These are phyloP conservation scores for Wallemia hederae DNA, from an alignment of 1,284 basidiomycete species.

Conservation along the genomic window DNA sequence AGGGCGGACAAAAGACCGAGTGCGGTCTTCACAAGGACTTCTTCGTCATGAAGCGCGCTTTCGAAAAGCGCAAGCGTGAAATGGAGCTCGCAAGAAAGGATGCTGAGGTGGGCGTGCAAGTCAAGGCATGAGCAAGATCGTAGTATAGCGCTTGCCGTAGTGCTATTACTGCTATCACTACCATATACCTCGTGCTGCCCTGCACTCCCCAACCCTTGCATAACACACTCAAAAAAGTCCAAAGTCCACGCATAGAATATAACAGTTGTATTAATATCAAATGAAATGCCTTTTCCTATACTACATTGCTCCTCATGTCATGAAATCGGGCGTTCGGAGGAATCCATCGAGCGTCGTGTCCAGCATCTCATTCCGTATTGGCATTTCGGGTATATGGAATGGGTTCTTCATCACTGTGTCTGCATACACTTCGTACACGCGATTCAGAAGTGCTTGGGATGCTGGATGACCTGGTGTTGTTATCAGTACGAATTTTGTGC, in stretches of 20 bases:
- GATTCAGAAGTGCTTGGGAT: slow-evolving; percentile 12
- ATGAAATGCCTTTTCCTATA: not conserved
- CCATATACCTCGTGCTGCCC: not conserved
- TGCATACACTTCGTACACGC: slow-evolving; percentile 19
- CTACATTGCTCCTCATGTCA: not conserved
- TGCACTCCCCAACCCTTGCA: not conserved
- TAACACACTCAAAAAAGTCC: too few species aligned
- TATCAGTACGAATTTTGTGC: slow-evolving; percentile 87
- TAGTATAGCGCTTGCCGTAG: too few species aligned
- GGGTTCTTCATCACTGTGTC: slow-evolving; percentile 95
- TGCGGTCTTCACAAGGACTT: slow-evolving; percentile 82
- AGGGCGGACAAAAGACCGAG: slow-evolving; percentile 49
- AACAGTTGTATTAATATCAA: not conserved
- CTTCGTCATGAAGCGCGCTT: slow-evolving; percentile 3
- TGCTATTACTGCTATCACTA: too few species aligned
- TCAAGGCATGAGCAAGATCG: not conserved
- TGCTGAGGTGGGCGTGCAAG: not conserved
- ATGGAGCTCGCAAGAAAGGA: not conserved
- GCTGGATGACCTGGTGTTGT: slow-evolving; percentile 45
- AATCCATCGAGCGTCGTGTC: slow-evolving; percentile 27
- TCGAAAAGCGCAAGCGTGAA: not conserved
- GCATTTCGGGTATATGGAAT: slow-evolving; percentile 97
- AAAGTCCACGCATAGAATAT: not conserved
- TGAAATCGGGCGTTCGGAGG: slow-evolving; percentile 9
- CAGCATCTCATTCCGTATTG: slow-evolving; percentile 70